Percentiles rank a stretch among this genome's conserved stretches.
phyloP scores from a whole-genome alignment of 1,139 yeast genomes.

The Lodderomyces metapsilosis region DNA sequence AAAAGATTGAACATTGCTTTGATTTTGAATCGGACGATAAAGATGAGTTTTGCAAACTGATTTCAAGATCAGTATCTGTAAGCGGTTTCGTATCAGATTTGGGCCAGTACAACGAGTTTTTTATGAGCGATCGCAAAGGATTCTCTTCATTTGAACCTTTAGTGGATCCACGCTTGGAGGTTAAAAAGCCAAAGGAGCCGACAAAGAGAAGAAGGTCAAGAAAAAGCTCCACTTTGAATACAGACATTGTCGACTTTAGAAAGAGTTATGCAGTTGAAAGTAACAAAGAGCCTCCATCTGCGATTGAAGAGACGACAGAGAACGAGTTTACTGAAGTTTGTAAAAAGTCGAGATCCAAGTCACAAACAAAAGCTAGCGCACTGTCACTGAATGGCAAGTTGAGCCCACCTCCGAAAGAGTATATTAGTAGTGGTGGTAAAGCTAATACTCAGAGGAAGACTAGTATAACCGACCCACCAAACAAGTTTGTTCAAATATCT shows the following conservation, averaged over 20 bases:
- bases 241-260: constrained; percentile 26
- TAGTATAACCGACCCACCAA: neutral
- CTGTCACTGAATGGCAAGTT: neutral
- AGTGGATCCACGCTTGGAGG: constrained; percentile 37
- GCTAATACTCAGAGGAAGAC: neutral
- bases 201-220: constrained; percentile 27
- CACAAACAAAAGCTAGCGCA: neutral
- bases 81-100: constrained; percentile 5
- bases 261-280: constrained; percentile 6
- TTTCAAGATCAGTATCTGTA: constrained; percentile 18
- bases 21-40: neutral
- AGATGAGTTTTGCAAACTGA: neutral
- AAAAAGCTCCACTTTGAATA: constrained; percentile 21
- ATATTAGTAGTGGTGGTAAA: neutral
- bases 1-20: constrained; percentile 24
- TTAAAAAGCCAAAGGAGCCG: constrained; percentile 15
- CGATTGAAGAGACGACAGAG: constrained; percentile 21
- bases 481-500: neutral
- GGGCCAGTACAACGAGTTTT: constrained; percentile 25
- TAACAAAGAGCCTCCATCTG: constrained; percentile 15
- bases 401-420: neutral
- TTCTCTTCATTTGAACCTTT: constrained; percentile 46
- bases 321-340: constrained; percentile 7
- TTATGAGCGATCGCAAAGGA: constrained; percentile 47
- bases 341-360: constrained; percentile 1